Percentiles rank a stretch among this genome's conserved stretches.
These are phyloP conservation scores for Backusella liffmaniae DNA, from an alignment of 192 early-diverging fungal genomes.

Conservation along the genomic window DNA sequence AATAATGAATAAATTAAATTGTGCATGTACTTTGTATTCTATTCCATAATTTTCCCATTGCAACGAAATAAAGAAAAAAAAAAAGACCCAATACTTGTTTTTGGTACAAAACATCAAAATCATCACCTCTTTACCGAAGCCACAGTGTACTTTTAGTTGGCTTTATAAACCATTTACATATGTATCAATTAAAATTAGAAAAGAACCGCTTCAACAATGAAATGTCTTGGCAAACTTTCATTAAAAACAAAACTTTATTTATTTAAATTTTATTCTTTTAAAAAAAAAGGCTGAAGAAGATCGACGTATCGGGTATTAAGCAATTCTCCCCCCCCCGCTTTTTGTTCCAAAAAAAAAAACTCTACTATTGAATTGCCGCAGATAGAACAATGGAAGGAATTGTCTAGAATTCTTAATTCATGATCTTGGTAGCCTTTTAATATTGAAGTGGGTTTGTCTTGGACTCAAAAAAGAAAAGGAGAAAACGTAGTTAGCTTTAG, in stretches of 20 bases:
- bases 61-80: not conserved
- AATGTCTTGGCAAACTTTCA: not conserved
- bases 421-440: not conserved
- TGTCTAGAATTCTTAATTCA: not conserved
- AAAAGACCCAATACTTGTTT: not conserved
- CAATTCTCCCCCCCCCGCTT: not conserved
- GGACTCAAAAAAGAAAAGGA: not conserved
- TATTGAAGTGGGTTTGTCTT: not conserved
- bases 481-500: not conserved
- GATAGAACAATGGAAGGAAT: not conserved
- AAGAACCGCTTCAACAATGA: not conserved
- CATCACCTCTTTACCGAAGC: not conserved
- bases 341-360: not conserved
- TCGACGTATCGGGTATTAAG: not conserved
- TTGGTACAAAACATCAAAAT: not conserved
- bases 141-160: not conserved
- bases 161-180: not conserved
- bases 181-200: not conserved
- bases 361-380: not conserved
- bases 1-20: conserved; percentile 6
- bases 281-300: not conserved
- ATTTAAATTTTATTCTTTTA: not conserved
- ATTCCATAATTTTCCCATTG: not conserved
- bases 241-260: not conserved
- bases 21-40: conserved; percentile 3